Base-by-base conservation (phyloP, 345 rosid species). In the Punica granatum region DNA sequence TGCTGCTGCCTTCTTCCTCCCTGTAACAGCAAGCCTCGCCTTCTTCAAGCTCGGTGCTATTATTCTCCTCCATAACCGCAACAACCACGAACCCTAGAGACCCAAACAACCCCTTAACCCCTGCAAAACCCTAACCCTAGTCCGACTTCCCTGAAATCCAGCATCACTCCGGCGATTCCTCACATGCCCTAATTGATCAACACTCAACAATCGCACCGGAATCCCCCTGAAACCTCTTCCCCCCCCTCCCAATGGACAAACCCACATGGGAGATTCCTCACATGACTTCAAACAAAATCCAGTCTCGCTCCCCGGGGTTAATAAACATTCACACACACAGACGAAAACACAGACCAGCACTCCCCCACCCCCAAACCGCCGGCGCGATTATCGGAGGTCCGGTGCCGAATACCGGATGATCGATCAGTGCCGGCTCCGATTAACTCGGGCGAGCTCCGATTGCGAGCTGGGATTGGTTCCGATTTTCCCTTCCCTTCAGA, bases 111-210 rank as follows among this genome's bases (percentile, higher is more conserved):
- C 62, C 9, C 69, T 37, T 51, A 37, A 63, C 67, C 49, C 67
- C 48, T 43, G 67, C 74, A 66, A 71, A 72, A 65, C 33, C 78
- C 73, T 56, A 69, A 76, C 69, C 69, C 61, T 51, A 65, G 44
- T 54, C 69, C 67, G 66, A 80, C 80, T 69, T 83, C 86, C 74
- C 86, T 74, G 71, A 83, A 90, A 79, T 88, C 88, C 87, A 86
- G 74, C 88, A 86, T 82, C 72, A 82, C 62, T 51, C 39, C 33
- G 32, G 42, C 48, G 31, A 44, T 33, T 34, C 63, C 31, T 36
- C 60, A 19, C 59, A 48, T 11, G 14, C 48, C 37, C 68, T 13
- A 4, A 37, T 23, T 43, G 53, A 32, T 36, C 42, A 42, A 2
- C 32, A 18, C 64, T 15, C 70, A 67, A 51, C n/a, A 62, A 70